phyloP scores from a whole-genome alignment of 2,329 filamentous ascomycete genomes.

The Lojkania enalia region DNA sequence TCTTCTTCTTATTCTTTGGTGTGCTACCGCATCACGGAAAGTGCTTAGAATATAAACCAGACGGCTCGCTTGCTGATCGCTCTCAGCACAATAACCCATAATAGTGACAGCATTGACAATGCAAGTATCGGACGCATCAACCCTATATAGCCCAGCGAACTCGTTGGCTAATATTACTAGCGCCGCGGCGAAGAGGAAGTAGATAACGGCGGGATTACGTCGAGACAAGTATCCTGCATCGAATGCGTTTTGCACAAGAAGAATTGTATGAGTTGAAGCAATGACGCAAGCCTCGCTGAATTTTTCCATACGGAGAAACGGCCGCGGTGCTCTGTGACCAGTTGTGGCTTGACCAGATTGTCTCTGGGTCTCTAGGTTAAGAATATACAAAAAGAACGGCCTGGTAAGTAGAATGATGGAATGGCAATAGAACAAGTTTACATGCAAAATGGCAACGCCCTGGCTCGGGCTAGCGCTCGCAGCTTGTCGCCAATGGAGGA shows the following conservation, averaged over 20 bases:
- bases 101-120: constrained; percentile 45
- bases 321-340: constrained; percentile 28
- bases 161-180: constrained; percentile 47
- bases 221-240: constrained; percentile 47
- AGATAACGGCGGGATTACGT: constrained; percentile 46
- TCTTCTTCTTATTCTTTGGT: constrained; percentile 34
- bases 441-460: constrained; percentile 63
- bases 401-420: constrained; percentile 65
- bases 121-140: constrained; percentile 40
- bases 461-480: constrained; percentile 51
- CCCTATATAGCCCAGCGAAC: constrained; percentile 42
- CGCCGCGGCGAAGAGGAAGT: constrained; percentile 48
- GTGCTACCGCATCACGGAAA: constrained; percentile 43
- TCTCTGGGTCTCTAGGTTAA: constrained; percentile 51
- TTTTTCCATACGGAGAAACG: constrained; percentile 52
- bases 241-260: constrained; percentile 46
- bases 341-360: constrained; percentile 31
- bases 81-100: constrained; percentile 47
- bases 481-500: constrained; percentile 58
- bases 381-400: constrained; percentile 65
- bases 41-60: constrained; percentile 44
- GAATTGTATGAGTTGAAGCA: constrained; percentile 47
- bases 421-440: constrained; percentile 65
- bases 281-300: constrained; percentile 50
- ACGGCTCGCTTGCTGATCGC: constrained; percentile 45